Base-by-base conservation (phyloP, 331 rosid genomes). In the Cydonia oblonga region DNA sequence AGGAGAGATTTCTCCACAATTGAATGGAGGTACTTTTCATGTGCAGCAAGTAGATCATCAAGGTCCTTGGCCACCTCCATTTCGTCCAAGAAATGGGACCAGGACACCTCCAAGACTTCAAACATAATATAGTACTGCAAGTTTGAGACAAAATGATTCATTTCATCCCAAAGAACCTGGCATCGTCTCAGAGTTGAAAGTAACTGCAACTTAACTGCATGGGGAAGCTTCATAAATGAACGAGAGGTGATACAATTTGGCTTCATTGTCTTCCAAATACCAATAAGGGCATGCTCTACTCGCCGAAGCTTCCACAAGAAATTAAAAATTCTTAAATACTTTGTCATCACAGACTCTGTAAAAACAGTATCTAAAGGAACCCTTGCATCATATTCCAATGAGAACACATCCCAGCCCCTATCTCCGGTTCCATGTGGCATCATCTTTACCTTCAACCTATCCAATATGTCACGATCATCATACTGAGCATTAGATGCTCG, bases 341-440 rank as follows among this genome's bases (percentile, higher is more conserved):
- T 91, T 22, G 91, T 87, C 98, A 93, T 93, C 63, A 93, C 93
- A 64, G 96, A 89, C 82, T 91, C 97, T 0, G 97, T 93, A 75
- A 93, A 93, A 78, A 93, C 90, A 20, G 97, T 91, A 73, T 93
- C 97, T 59, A 93, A 82, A 40, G 98, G 98, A 80, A 85, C 96
- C 67, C 92, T 86, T 16, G 97, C 96, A 86, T 91, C 96, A 71
- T 91, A 93, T 76, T 91, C 96, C 66, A 93, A 82, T 24, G 98
- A 93, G 74, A 93, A 93, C 75, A 93, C 97, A 74, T 93, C 98
- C 98, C 96, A 91, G 35, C 97, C 98, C 80, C 96, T 85, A 78
- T 89, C 96, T 60, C 97, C 98, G 40, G 86, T 83, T 80, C 87
- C 98, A 78, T 93, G 98, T 9, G 96, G 96, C 98, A 93, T 91